Percentiles rank a stretch among this genome's conserved stretches.
Conservation (phyloP, 2,329 filamentous ascomycete species). For the Colletotrichum plurivorum region DNA sequence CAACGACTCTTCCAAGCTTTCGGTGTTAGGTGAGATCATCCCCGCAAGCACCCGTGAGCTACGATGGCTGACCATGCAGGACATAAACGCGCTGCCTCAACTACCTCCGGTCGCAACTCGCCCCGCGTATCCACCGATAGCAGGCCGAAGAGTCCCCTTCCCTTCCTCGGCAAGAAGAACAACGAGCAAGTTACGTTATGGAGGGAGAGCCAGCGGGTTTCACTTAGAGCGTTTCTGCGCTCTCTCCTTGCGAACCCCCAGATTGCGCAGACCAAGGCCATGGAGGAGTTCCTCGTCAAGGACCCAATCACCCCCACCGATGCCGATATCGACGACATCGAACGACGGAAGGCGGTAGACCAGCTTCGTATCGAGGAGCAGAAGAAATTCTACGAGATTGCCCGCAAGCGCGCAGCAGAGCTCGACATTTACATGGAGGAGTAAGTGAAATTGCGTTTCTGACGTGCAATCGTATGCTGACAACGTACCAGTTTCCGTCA, state of each 20-base stretch:
- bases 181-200: conserved; percentile 67
- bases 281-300: conserved; percentile 85
- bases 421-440: conserved; percentile 98
- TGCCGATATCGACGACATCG: conserved; percentile 87
- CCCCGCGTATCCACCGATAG: conserved; percentile 63
- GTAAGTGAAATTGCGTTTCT: conserved; percentile 54
- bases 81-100: conserved; percentile 50
- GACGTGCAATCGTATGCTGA: conserved; percentile 43
- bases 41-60: neutral
- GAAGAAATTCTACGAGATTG: conserved; percentile 94
- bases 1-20: conserved; percentile 54
- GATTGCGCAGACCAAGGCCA: conserved; percentile 84
- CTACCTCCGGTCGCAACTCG: conserved; percentile 54
- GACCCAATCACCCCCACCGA: conserved; percentile 82
- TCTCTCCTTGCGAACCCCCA: conserved; percentile 87
- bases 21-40: conserved; percentile 56
- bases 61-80: conserved; percentile 41
- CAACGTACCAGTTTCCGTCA: conserved; percentile 68
- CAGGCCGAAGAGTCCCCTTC: conserved; percentile 47
- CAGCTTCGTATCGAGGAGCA: conserved; percentile 93
- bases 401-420: conserved; percentile 88
- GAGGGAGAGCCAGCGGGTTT: conserved; percentile 92
- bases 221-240: conserved; percentile 90
- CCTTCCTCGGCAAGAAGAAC: conserved; percentile 47
- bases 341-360: conserved; percentile 85